These are phyloP conservation scores for Rhododendron ferrugineum DNA, from an alignment of 148 eudicot species.

Conservation along the genomic window DNA sequence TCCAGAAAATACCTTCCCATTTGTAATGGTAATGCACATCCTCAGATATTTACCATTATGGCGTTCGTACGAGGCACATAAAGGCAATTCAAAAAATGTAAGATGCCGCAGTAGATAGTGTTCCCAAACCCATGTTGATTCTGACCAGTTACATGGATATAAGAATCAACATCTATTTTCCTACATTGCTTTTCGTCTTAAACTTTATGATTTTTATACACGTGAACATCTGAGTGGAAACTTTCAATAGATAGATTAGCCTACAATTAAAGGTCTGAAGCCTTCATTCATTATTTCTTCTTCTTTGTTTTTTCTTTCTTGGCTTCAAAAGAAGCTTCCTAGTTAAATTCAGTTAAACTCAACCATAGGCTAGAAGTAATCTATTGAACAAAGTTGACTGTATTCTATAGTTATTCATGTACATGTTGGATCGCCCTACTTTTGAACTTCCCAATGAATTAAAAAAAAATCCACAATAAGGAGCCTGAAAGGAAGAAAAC, in stretches of 20 bases:
- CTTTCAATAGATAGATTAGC: background rate
- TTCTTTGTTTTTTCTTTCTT: background rate
- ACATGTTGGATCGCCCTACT: background rate
- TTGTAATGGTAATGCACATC: background rate
- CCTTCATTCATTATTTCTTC: background rate
- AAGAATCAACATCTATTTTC: background rate
- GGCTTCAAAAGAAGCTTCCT: background rate
- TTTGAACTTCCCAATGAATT: background rate
- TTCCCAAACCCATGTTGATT: background rate
- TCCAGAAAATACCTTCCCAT: background rate
- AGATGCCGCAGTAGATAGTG: background rate
- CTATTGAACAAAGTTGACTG: background rate
- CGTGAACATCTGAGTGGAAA: background rate
- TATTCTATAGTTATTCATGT: background rate
- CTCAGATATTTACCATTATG: background rate
- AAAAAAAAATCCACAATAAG: background rate
- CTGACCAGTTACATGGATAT: background rate
- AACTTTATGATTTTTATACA: background rate
- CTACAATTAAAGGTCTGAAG: background rate
- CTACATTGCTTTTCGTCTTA: background rate
- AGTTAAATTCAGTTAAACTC: background rate
- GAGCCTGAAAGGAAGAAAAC: background rate
- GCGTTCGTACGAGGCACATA: background rate
- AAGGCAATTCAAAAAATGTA: background rate
- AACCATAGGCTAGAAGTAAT: background rate